A percentile compares a stretch with the other conserved stretches of the same genome.
Evolutionary conservation across 176 grass and related monocot species (phyloP).

Genomic region (Miscanthus lutarioriparius): DNA sequence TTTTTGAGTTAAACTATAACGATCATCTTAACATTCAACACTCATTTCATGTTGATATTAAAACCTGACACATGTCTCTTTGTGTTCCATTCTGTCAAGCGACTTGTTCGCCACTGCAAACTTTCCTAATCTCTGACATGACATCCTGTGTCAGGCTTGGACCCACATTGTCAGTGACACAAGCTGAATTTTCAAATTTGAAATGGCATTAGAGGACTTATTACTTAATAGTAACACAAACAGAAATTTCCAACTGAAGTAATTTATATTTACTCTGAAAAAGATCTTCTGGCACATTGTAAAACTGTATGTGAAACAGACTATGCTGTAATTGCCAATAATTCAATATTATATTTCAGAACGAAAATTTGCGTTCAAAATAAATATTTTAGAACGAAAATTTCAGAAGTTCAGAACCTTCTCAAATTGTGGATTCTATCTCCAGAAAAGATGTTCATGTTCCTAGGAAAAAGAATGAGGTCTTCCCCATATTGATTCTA

Average conservation of each 20-base stretch:
- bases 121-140: neutral
- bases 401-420: slow-evolving; percentile 6
- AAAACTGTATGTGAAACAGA: neutral
- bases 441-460: slow-evolving; percentile 11
- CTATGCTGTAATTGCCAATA: slow-evolving; percentile 16
- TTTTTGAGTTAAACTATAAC: neutral
- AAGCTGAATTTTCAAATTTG: neutral
- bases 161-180: neutral
- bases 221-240: neutral
- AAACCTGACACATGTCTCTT: neutral
- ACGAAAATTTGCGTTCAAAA: neutral
- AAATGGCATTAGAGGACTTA: neutral
- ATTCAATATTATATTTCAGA: neutral
- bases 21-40: neutral
- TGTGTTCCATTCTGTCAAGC: slow-evolving; percentile 2
- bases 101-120: neutral
- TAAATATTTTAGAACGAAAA: neutral
- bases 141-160: neutral
- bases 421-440: neutral
- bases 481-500: slow-evolving; percentile 20
- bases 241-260: neutral
- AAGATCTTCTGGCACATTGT: neutral
- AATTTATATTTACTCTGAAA: neutral
- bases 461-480: slow-evolving; percentile 12
- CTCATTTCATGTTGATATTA: neutral